These are phyloP conservation scores for Fraxinus greggii DNA, from an alignment of 305 asterid species.

Conservation along the genomic window DNA sequence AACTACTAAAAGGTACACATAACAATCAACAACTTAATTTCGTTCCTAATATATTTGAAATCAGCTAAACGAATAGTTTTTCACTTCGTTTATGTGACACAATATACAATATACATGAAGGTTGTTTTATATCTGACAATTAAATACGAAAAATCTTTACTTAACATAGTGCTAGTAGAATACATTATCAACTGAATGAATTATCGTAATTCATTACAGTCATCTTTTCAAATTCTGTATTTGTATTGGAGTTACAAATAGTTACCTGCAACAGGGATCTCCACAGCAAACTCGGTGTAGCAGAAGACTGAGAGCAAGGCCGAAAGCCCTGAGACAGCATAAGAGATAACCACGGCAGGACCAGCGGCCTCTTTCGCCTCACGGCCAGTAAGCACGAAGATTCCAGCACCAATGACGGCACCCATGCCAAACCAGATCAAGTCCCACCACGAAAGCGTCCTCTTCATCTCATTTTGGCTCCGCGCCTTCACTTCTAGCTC, in stretches of 20 bases:
- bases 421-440: constrained; percentile 89
- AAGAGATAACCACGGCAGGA: constrained; percentile 75
- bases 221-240: constrained; percentile 24
- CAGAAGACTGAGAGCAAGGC: constrained; percentile 79
- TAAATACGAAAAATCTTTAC: neutral
- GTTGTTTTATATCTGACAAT: neutral
- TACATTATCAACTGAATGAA: neutral
- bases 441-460: constrained; percentile 80
- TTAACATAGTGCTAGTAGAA: neutral
- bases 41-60: neutral
- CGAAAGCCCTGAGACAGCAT: constrained; percentile 61
- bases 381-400: constrained; percentile 73
- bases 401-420: constrained; percentile 82
- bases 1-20: neutral
- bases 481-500: constrained; percentile 63
- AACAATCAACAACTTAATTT: neutral
- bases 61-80: neutral
- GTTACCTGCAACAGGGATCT: constrained; percentile 70
- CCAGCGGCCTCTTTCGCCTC: constrained; percentile 65
- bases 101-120: neutral
- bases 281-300: constrained; percentile 78
- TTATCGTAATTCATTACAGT: neutral
- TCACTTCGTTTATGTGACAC: neutral
- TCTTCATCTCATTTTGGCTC: constrained; percentile 69
- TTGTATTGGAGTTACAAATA: neutral